Percentiles rank a stretch among this genome's conserved stretches.
Conservation (phyloP, 106 monocot genomes). For the Allium sativum region DNA sequence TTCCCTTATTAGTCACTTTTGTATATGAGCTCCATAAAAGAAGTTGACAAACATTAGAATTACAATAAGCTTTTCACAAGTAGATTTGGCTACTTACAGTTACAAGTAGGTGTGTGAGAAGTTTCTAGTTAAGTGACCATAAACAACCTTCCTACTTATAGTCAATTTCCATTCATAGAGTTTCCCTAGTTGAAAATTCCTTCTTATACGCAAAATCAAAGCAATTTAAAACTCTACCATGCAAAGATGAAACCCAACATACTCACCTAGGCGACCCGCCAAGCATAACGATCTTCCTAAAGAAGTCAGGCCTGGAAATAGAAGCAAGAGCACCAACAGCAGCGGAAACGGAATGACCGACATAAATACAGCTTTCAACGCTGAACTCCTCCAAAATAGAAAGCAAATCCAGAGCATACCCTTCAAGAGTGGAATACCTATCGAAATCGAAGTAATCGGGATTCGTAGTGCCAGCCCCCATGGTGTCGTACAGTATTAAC, state of each 20-base stretch:
- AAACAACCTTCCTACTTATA: no score
- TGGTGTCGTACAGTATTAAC: conserved; percentile 92
- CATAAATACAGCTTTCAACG: conserved; percentile 55
- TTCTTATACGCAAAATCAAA: background rate
- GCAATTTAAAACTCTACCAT: background rate
- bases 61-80: no score
- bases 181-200: no score
- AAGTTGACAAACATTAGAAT: no score
- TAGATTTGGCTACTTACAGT: no score
- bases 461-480: conserved; percentile 95
- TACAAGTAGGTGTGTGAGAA: no score
- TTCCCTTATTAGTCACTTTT: no score
- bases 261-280: conserved; percentile 73
- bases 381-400: conserved; percentile 65
- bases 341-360: conserved; percentile 93
- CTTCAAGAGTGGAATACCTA: conserved; percentile 74
- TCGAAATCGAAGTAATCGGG: conserved; percentile 99
- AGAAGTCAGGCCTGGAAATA: conserved; percentile 80
- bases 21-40: no score
- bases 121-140: no score
- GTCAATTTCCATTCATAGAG: no score
- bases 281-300: conserved; percentile 80
- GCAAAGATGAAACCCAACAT: background rate
- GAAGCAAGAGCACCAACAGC: conserved; percentile 74
- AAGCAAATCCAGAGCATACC: conserved; percentile 86